Percentiles rank a stretch among this genome's conserved stretches.
Evolutionary conservation across 257 asterid species (phyloP).

Genomic region (Ligustrum vulgare): DNA sequence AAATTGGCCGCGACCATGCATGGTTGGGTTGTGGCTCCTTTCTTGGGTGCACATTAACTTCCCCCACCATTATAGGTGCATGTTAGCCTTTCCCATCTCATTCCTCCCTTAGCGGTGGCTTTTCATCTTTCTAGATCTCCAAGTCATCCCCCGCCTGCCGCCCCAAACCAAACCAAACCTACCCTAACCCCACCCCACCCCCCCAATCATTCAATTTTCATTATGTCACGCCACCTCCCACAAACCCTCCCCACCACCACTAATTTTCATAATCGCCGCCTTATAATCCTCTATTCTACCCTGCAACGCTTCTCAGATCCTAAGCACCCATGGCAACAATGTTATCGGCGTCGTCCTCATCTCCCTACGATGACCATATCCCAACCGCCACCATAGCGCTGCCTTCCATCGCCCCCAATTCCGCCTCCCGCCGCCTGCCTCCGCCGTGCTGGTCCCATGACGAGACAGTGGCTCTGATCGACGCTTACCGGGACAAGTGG

Average conservation of each 20-base stretch:
- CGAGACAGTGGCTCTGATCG: conserved; percentile 78
- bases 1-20: no score
- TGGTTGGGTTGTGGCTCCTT: no score
- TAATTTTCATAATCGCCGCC: not conserved
- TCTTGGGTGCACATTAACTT: no score
- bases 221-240: conserved; percentile 37
- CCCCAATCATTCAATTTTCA: conserved; percentile 35
- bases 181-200: conserved; percentile 44
- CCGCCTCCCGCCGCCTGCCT: conserved; percentile 75
- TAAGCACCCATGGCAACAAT: conserved; percentile 34
- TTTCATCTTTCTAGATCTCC: conserved; percentile 25
- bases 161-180: conserved; percentile 50
- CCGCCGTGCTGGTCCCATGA: conserved; percentile 99
- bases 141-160: conserved; percentile 20
- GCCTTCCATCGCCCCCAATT: conserved; percentile 33
- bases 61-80: conserved; percentile 54
- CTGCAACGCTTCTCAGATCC: not conserved
- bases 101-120: conserved; percentile 62
- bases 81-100: conserved; percentile 61
- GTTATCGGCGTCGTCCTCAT: conserved; percentile 21
- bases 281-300: conserved; percentile 15
- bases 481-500: conserved; percentile 80
- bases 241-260: conserved; percentile 5
- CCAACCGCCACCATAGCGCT: conserved; percentile 46
- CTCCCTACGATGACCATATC: conserved; percentile 36